Base-by-base conservation (phyloP, 1,284 basidiomycete species). In the Garcileccinum viscosum region DNA sequence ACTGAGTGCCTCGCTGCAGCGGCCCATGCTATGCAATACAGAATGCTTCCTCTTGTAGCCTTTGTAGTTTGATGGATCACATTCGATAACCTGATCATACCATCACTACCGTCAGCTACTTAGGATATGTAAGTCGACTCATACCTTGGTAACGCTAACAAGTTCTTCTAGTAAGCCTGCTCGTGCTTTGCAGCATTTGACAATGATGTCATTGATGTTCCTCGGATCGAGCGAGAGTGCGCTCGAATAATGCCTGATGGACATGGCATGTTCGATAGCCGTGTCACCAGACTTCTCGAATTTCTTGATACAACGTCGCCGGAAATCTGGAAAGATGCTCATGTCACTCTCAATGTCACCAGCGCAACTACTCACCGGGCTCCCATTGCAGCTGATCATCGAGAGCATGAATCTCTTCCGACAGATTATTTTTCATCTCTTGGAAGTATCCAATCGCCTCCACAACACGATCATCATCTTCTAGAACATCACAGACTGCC, bases 1-100 rank as follows among this genome's bases (percentile, higher is more conserved):
- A 5, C 32, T 33, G 1, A 64, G 30, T 0, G 69, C 63, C 12
- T 63, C 60, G 0, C 4, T 7, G 22, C 60, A 32, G 22, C 12
- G 58, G 33, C 19, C 7, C 14, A 17, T 8, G 2, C 40, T 38
- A 19, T 70, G 61, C 33, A 37, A 24, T 27, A 4, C n/a, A 6
- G 32, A 7, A 4, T 35, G 12, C n/a, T 33, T 59, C 12, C n/a
- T 35, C 22, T n/a, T 64, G n/a, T 71, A 66, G 4, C 71, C 70
- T 11, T 12, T 30, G 30, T 44, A 30, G 14, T 7, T 66, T 1
- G 24, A 44, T 7, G 63, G 37, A 8, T 72, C 53, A 4, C 53
- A 53, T 11, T 17, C 12, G 6, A 71, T 38, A 9, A 7, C 38
- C 56, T 72, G 22, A 56, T 27, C 1, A 30, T 22, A 22, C 30